Percentiles rank a stretch among this genome's conserved stretches.
Evolutionary conservation across 495 filamentous ascomycete genomes (phyloP).

Genomic region (Penicillium manginii): DNA sequence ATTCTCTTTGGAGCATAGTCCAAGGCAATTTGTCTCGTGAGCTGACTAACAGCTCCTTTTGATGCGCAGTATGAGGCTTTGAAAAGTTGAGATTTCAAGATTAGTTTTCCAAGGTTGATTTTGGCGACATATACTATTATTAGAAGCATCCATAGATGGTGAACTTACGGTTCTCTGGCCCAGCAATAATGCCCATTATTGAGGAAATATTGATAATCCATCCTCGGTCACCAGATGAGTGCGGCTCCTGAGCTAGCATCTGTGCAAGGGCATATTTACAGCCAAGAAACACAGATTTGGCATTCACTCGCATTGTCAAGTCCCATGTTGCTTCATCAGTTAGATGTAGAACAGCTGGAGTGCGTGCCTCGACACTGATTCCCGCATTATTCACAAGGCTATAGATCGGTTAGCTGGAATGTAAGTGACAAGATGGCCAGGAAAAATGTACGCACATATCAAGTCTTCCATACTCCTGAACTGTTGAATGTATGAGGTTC

Average conservation of each 20-base stretch:
- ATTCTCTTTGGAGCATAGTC: conserved; percentile 57
- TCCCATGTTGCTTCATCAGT: conserved; percentile 48
- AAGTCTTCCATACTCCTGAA: conserved; percentile 46
- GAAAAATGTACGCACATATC: conserved; percentile 45
- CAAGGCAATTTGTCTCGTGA: conserved; percentile 54
- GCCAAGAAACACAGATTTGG: conserved; percentile 53
- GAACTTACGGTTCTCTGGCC: conserved; percentile 24
- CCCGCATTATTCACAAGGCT: conserved; percentile 62
- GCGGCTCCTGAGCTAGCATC: conserved; percentile 53
- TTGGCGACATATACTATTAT: no score
- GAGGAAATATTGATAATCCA: conserved; percentile 61
- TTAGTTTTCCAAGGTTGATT: no score
- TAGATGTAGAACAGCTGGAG: conserved; percentile 39
- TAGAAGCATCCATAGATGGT: no score
- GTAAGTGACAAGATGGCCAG: not conserved
- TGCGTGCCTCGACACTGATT: conserved; percentile 31
- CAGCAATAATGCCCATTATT: conserved; percentile 48
- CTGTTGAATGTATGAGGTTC: conserved; percentile 38
- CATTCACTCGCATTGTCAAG: conserved; percentile 47
- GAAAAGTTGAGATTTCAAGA: not conserved
- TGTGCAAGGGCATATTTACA: conserved; percentile 54
- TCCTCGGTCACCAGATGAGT: conserved; percentile 49
- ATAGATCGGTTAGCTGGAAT: not conserved
- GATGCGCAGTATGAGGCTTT: conserved; percentile 53
- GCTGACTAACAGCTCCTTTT: conserved; percentile 54